phyloP scores from a whole-genome alignment of 208 protist species.

The Leishmania tropica region DNA sequence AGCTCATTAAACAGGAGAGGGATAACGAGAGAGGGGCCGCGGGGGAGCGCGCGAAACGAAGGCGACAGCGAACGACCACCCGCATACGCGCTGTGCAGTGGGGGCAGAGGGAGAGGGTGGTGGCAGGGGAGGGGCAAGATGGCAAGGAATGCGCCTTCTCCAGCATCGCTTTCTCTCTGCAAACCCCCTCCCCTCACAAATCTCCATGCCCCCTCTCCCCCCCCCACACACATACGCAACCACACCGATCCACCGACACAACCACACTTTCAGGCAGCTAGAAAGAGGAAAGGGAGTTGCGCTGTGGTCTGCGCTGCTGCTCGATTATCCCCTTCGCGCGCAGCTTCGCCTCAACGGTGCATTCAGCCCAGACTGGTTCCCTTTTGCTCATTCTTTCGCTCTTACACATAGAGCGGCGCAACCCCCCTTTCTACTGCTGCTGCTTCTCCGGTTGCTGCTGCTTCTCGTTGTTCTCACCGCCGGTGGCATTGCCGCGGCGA shows the following conservation, averaged over 20 bases:
- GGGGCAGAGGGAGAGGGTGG: neutral
- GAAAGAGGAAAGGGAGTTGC: neutral
- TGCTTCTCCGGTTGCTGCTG: constrained; percentile 32
- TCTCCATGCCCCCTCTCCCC: neutral
- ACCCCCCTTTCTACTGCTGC: constrained; percentile 7
- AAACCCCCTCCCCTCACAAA: neutral
- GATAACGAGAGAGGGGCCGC: neutral
- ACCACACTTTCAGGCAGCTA: neutral
- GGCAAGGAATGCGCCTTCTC: neutral
- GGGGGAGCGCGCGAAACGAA: neutral
- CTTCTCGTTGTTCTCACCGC: constrained; percentile 20
- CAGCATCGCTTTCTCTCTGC: neutral
- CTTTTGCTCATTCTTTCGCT: neutral
- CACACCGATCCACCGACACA: neutral
- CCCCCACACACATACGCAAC: neutral
- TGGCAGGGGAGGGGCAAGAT: neutral
- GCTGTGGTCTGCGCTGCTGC: neutral
- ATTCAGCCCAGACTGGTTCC: neutral
- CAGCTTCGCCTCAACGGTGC: neutral
- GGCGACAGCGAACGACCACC: neutral
- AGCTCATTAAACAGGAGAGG: constrained; percentile 3
- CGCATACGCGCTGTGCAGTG: neutral
- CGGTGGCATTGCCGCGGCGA: constrained; percentile 16
- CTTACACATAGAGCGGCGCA: constrained; percentile 1
- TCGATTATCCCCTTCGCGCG: neutral